Evolutionary conservation across 768 basidiomycete species (phyloP).

Genomic region (Leccinum sublutescens): DNA sequence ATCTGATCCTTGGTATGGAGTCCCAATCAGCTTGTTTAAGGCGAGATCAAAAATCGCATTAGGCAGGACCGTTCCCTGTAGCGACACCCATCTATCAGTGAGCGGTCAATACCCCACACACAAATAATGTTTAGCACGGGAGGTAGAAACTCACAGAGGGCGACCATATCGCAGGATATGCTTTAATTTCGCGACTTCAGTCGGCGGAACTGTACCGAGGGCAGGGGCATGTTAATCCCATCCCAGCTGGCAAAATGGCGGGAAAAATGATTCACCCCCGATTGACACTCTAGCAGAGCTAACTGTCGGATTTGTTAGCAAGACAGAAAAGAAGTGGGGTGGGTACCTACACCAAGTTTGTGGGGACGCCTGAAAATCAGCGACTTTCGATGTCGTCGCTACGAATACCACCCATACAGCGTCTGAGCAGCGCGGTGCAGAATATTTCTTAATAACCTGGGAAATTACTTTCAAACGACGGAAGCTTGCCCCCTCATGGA

Average conservation of each 20-base stretch:
- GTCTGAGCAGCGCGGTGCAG: background rate
- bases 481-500: background rate
- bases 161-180: background rate
- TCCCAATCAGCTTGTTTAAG: background rate
- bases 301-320: background rate
- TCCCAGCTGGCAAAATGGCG: background rate
- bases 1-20: background rate
- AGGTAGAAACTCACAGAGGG: background rate
- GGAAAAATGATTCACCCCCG: background rate
- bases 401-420: slow-evolving; percentile 1
- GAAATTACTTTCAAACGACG: background rate
- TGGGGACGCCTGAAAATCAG: background rate
- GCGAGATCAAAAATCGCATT: background rate
- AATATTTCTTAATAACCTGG: background rate
- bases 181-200: background rate
- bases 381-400: background rate
- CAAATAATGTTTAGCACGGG: too few relatives aligned
- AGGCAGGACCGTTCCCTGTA: too few relatives aligned
- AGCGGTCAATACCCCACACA: background rate
- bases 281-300: background rate
- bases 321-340: background rate
- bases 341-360: background rate
- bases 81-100: background rate
- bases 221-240: background rate
- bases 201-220: background rate